Base-by-base conservation (phyloP, 805 yeast species). In the Metschnikowia rubicola region DNA sequence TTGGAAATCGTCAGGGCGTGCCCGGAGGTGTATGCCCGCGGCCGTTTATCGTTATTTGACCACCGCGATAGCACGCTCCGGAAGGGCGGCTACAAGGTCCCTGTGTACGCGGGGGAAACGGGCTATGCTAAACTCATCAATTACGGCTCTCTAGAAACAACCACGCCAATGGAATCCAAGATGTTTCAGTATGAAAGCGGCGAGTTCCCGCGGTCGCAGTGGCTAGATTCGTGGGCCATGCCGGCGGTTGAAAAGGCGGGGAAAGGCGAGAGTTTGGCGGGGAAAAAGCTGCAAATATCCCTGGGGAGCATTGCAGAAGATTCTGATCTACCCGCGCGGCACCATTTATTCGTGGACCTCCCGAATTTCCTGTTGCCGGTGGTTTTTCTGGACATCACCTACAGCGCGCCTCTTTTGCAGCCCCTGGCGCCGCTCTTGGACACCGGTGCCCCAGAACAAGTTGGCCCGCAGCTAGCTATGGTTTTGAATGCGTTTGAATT, bases 211-310 rank as follows among this genome's bases (percentile, higher is more conserved):
- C 64, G 77, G 7, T 64, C 79, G 1, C 80, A 77, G 41, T 91
- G 97, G 97, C 70, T 90, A 9, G 96, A 89, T 58, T 73, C 78
- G 38, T 56, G 86, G 47, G 78, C 85, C 0, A 72, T 83, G 51
- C 71, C 87, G 10, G 70, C 72, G 49, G 73, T 84, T 37, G 82
- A 79, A 53, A 64, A 61, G 41, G 57, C 32, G 11, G 19, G 32
- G 15, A 13, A 28, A 3, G 15, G 15, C n/a, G 21, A 30, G 8
- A 26, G 12, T 9, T 12, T 28, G 12, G 26, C 34, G 13, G 9
- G 15, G 15, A 12, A n/a, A 15, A n/a, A 30, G 32, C 32, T 30
- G 32, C 12, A 12, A 30, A 30, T 10, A 10, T 30, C 32, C 12
- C 12, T 15, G 9, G 35, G 3, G 4, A 28, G 11, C 12, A 9